Base-by-base conservation (phyloP, 23 red algal species). In the Agarophyton chilense region DNA sequence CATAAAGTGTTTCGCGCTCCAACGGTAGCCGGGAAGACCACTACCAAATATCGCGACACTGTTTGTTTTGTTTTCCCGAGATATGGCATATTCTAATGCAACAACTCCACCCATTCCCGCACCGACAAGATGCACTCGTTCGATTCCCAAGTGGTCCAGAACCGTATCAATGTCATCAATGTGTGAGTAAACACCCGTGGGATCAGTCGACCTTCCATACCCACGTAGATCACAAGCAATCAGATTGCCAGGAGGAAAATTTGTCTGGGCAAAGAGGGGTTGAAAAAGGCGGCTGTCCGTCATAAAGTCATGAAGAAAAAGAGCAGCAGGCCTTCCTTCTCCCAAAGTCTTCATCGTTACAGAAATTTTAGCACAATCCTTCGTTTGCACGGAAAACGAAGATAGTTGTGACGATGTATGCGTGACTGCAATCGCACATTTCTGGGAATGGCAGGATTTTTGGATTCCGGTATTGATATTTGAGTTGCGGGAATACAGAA, bases 231-330 rank as follows among this genome's bases (percentile, higher is more conserved):
- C 85, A 52, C 38, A 67, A 21, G 85, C 85, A 31, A 77, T 40
- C 22, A 78, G 36, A 0, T 39, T 28, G 19, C 11, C 24, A 22
- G 46, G 7, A 24, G 18, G 72, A 4, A 52, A 34, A 14, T 73
- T 41, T 36, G 67, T 16, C 49, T 65, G 57, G 33, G 44, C 29
- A 58, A 72, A 62, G 21, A 89, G 85, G 24, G 53, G 43, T 2
- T 40, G 63, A 56, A 89, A 89, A 19, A 89, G 53, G 10, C 85
- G 85, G 33, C 74, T 67, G 46, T 89, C 85, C 4, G 85, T 89
- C 85, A 89, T 89, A 21, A 89, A 89, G 29, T 89, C 85, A 71
- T 89, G 85, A 32, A 89, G 68, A 72, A 89, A 71, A 53, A 89
- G 52, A 10, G 73, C 85, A 44, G 73, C 50, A 58, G 56, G 51